Evolutionary conservation across 2,329 filamentous ascomycete species (phyloP), one percentile per base, ranked within the genome.

Genomic region (Colletotrichum theobromicola): DNA sequence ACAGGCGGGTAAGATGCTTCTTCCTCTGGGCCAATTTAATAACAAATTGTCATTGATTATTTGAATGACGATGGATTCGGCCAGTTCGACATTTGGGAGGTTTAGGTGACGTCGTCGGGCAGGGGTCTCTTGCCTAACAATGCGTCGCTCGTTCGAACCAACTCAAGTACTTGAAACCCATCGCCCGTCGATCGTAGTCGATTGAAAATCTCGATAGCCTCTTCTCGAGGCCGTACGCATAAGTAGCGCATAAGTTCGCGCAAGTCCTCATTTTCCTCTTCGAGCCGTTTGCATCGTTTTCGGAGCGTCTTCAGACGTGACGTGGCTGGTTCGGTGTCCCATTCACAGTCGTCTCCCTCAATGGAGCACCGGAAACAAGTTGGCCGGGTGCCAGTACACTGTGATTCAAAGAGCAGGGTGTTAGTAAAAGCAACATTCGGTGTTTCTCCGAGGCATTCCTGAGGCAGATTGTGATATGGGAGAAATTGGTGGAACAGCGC

Each of bases 301-400:
- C 62, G 42, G 16, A 74, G 57, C 4, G 74, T 58, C n/a, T 63
- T 26, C 9, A 61, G 24, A 9, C 62, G 71, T 7, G 74, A 74
- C 30, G 60, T 76, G 18, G 74, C 71, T 13, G 65, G 74, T 24
- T 69, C 74, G 15, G 63, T 64, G 57, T 76, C 74, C 65, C 62
- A 76, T 28, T 66, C 55, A 66, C 74, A 76, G 5, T 67, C 42
- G 7, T 67, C 18, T 16, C 28, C 46, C 32, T 74, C 66, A 21
- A 15, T 32, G 6, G 61, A 53, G 30, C 74, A 76, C 9, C 74
- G 74, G 10, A 21, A 35, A 35, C 74, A 76, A 32, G 60, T 67
- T 7, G 74, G 74, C 7, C 71, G 66, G 18, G 60, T 68, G 16
- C 71, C 74, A 55, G 66, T 74, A 57, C 71, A 76, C 70, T 76